Conservation (phyloP, 202 grass and related monocot species). For the Alloteropsis angusta region DNA sequence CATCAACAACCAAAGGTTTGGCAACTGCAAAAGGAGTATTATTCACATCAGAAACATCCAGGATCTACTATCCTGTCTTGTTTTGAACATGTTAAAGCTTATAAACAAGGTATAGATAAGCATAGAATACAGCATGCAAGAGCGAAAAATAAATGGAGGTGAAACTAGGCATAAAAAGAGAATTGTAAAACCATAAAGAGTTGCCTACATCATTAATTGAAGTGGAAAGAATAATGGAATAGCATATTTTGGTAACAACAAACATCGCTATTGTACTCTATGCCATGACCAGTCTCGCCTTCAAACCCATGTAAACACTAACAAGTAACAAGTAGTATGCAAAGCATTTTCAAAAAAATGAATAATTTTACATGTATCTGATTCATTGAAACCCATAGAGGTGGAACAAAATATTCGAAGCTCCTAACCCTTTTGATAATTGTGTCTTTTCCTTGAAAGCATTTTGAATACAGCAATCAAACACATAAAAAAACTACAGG, state of each 20-base stretch:
- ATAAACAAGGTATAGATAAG: background rate
- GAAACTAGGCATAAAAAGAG: background rate
- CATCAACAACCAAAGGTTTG: constrained; percentile 83
- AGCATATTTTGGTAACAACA: background rate
- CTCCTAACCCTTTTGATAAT: background rate
- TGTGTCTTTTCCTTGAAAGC: background rate
- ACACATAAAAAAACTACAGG: background rate
- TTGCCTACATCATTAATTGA: background rate
- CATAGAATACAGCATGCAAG: background rate
- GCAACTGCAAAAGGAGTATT: constrained; percentile 53
- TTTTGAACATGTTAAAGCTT: background rate
- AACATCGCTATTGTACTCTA: background rate
- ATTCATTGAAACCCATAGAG: background rate
- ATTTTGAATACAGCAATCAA: background rate
- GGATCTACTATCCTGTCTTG: background rate
- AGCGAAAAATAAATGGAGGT: background rate
- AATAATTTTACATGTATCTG: background rate
- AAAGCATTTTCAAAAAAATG: background rate
- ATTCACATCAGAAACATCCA: constrained; percentile 2
- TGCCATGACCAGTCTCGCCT: background rate
- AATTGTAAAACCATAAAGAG: background rate
- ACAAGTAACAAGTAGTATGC: background rate
- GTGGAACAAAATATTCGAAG: background rate
- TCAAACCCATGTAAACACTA: background rate
- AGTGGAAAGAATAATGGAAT: background rate